phyloP scores from a whole-genome alignment of 108 stramenopile genomes.

The Cyclotella choctawhatcheeana region DNA sequence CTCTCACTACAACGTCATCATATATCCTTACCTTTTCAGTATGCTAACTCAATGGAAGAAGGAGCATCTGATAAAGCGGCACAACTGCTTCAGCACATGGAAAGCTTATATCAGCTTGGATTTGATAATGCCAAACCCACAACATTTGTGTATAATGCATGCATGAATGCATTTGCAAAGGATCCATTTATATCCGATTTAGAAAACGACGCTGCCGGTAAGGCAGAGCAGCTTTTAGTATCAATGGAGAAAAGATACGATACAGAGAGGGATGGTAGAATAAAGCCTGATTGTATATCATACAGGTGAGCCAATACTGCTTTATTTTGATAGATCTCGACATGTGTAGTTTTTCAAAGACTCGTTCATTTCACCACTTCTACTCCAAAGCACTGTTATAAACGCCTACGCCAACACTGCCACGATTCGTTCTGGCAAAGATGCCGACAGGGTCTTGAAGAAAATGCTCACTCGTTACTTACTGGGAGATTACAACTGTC shows the following conservation, averaged over 20 bases:
- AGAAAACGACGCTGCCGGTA: neutral
- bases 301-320: constrained; percentile 35
- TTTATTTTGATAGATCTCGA: neutral
- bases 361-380: neutral
- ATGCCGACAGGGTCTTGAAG: constrained; percentile 39
- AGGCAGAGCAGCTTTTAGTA: constrained; percentile 46
- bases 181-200: constrained; percentile 23
- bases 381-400: constrained; percentile 41
- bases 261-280: constrained; percentile 33
- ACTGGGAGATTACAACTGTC: constrained; percentile 33
- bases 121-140: constrained; percentile 49
- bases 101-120: constrained; percentile 45
- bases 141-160: constrained; percentile 55
- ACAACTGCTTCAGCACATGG: constrained; percentile 49
- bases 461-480: constrained; percentile 38
- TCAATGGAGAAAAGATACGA: constrained; percentile 51
- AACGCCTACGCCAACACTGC: constrained; percentile 52
- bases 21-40: too few relatives aligned
- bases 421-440: constrained; percentile 15
- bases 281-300: constrained; percentile 50
- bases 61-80: constrained; percentile 44
- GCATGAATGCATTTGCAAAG: constrained; percentile 56
- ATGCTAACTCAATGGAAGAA: constrained; percentile 36
- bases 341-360: neutral
- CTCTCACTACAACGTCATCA: too few relatives aligned